These are phyloP conservation scores for Triticum dicoccoides DNA, from an alignment of 176 grass and related monocot genomes.

Conservation along the genomic window DNA sequence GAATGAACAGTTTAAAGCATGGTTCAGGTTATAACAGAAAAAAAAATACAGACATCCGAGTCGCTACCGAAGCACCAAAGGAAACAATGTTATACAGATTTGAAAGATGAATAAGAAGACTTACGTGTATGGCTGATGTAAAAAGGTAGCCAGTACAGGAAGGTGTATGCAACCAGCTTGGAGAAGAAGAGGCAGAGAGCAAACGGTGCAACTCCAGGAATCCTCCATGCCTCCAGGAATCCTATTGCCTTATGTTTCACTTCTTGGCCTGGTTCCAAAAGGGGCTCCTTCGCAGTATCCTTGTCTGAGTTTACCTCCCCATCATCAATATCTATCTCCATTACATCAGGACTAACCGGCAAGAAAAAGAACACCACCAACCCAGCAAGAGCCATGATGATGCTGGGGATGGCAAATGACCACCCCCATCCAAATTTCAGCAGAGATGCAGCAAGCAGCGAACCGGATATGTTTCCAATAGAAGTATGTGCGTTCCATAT, in stretches of 20 bases:
- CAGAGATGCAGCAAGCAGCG: slow-evolving; percentile 73
- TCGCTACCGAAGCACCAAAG: neutral
- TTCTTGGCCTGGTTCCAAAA: slow-evolving; percentile 55
- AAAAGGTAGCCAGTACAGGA: slow-evolving; percentile 90
- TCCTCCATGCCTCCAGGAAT: slow-evolving; percentile 74
- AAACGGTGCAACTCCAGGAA: slow-evolving; percentile 72
- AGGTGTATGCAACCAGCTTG: slow-evolving; percentile 84
- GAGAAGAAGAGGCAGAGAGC: slow-evolving; percentile 89
- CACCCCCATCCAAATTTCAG: slow-evolving; percentile 81
- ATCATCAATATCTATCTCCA: slow-evolving; percentile 48
- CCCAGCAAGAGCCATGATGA: slow-evolving; percentile 55
- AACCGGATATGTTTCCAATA: slow-evolving; percentile 77
- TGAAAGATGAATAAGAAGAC: slow-evolving; percentile 24
- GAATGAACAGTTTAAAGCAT: neutral
- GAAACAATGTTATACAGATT: slow-evolving; percentile 14
- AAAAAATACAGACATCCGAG: neutral
- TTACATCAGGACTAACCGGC: slow-evolving; percentile 55
- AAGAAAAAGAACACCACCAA: slow-evolving; percentile 66
- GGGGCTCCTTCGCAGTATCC: slow-evolving; percentile 36
- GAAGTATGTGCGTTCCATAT: slow-evolving; percentile 92
- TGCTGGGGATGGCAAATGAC: slow-evolving; percentile 80
- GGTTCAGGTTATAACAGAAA: neutral
- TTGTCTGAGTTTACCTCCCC: slow-evolving; percentile 38
- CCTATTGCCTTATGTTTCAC: slow-evolving; percentile 54
- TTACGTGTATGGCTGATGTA: slow-evolving; percentile 91